A percentile compares a stretch with the other conserved stretches of the same genome.
Conservation (phyloP, 2,329 filamentous ascomycete species). For the Corniculantispora saksenae region DNA sequence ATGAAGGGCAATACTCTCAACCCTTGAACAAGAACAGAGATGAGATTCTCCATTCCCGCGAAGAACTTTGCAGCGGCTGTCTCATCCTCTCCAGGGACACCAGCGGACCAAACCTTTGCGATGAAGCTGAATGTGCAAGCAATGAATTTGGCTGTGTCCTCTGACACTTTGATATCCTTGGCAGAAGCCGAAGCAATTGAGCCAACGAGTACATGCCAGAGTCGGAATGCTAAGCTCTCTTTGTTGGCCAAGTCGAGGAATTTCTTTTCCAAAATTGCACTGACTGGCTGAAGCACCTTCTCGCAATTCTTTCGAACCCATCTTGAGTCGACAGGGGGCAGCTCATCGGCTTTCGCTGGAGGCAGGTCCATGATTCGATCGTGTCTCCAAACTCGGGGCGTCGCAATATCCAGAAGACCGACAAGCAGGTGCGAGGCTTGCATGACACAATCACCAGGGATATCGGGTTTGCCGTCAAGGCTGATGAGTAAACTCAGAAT, state of each 20-base stretch:
- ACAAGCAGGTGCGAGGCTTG: conserved; percentile 70
- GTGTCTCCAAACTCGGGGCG: conserved; percentile 69
- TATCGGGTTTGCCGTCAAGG: conserved; percentile 36
- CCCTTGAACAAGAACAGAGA: conserved; percentile 49
- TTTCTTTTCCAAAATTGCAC: conserved; percentile 60
- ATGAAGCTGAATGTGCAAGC: conserved; percentile 70
- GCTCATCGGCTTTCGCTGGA: conserved; percentile 65
- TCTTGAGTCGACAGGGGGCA: conserved; percentile 81
- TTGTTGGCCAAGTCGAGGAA: conserved; percentile 64
- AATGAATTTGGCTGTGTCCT: conserved; percentile 79
- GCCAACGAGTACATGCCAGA: conserved; percentile 64
- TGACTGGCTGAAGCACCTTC: conserved; percentile 63
- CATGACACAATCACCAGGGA: conserved; percentile 52
- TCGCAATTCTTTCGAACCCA: conserved; percentile 78
- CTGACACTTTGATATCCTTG: conserved; percentile 88
- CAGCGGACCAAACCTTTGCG: conserved; percentile 62
- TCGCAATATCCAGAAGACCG: conserved; percentile 64
- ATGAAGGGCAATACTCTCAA: conserved; percentile 64
- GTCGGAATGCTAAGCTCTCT: conserved; percentile 51
- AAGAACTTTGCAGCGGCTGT: conserved; percentile 52
- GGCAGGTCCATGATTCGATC: conserved; percentile 65
- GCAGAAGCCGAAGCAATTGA: conserved; percentile 67
- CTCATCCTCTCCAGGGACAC: conserved; percentile 44
- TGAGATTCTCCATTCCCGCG: conserved; percentile 52
- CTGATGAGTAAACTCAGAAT: conserved; percentile 61